These are phyloP conservation scores for Pseudogymnoascus sp. DNA, from an alignment of 2,329 filamentous ascomycete species.

Conservation along the genomic window DNA sequence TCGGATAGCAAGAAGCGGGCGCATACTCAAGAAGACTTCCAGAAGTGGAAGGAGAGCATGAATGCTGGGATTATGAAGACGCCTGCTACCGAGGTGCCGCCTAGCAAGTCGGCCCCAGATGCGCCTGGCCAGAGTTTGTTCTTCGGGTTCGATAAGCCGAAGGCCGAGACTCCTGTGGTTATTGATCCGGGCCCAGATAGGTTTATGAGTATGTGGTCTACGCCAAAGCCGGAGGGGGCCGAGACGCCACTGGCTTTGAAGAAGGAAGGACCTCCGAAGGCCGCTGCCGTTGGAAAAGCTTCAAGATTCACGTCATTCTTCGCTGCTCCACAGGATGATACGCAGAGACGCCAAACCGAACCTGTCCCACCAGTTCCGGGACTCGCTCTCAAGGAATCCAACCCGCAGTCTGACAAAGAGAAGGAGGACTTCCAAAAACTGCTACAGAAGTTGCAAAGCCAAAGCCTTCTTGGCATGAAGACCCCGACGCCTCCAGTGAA, in stretches of 20 bases:
- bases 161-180: slow-evolving; percentile 47
- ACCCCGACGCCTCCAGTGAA: slow-evolving; percentile 39
- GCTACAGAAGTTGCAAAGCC: slow-evolving; percentile 68
- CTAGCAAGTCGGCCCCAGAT: slow-evolving; percentile 27
- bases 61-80: slow-evolving; percentile 20
- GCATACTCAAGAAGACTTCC: slow-evolving; percentile 84
- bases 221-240: slow-evolving; percentile 37
- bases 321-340: slow-evolving; percentile 47
- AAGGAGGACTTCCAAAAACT: slow-evolving; percentile 81
- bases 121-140: slow-evolving; percentile 34
- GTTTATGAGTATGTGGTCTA: slow-evolving; percentile 58
- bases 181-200: slow-evolving; percentile 66
- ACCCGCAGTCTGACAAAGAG: slow-evolving; percentile 46
- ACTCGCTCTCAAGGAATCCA: slow-evolving; percentile 20
- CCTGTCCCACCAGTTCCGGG: slow-evolving; percentile 37
- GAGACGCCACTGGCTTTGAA: slow-evolving; percentile 29
- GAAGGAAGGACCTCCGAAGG: slow-evolving; percentile 40
- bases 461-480: slow-evolving; percentile 30
- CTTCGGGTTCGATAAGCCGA: slow-evolving; percentile 39
- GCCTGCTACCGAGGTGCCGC: slow-evolving; percentile 31
- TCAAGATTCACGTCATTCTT: slow-evolving; percentile 86
- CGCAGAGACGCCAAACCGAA: slow-evolving; percentile 42
- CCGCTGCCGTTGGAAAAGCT: slow-evolving; percentile 56
- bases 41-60: slow-evolving; percentile 91
- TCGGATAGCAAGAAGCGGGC: slow-evolving; percentile 55